Conservation (phyloP, 768 basidiomycete genomes). For the Leccinum boreale region DNA sequence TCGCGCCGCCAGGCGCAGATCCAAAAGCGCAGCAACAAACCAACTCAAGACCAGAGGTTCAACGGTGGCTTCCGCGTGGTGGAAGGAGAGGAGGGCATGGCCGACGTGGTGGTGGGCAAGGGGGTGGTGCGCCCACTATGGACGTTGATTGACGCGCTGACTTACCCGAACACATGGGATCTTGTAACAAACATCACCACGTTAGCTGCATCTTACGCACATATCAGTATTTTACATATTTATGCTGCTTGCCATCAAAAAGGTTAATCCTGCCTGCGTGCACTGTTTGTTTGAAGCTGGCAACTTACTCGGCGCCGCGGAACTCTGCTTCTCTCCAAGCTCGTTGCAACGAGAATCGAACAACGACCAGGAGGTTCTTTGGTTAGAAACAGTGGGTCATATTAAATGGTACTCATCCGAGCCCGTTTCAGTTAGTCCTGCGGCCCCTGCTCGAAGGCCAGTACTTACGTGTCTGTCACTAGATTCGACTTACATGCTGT, state of each 20-base stretch:
- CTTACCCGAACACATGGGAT: slow-evolving; percentile 10
- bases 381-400: not conserved
- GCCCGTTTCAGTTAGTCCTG: not conserved
- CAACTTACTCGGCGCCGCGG: no score
- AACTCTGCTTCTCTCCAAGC: not conserved
- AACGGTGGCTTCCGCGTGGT: slow-evolving; percentile 27
- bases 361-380: not conserved
- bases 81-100: slow-evolving; percentile 22
- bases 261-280: not conserved
- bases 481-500: not conserved
- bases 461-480: not conserved
- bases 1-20: slow-evolving; percentile 66
- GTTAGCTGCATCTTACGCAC: slow-evolving; percentile 16
- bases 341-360: not conserved
- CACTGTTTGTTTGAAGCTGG: no score
- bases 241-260: not conserved
- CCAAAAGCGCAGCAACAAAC: slow-evolving; percentile 47
- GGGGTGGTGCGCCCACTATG: slow-evolving; percentile 19
- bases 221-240: slow-evolving; percentile 29
- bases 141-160: slow-evolving; percentile 25
- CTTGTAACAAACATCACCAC: slow-evolving; percentile 14
- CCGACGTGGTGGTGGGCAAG: slow-evolving; percentile 22
- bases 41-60: slow-evolving; percentile 20
- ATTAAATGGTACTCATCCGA: not conserved
- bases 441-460: not conserved